phyloP scores from a whole-genome alignment of 306 rosid genomes.

The Mimosa bimucronata region DNA sequence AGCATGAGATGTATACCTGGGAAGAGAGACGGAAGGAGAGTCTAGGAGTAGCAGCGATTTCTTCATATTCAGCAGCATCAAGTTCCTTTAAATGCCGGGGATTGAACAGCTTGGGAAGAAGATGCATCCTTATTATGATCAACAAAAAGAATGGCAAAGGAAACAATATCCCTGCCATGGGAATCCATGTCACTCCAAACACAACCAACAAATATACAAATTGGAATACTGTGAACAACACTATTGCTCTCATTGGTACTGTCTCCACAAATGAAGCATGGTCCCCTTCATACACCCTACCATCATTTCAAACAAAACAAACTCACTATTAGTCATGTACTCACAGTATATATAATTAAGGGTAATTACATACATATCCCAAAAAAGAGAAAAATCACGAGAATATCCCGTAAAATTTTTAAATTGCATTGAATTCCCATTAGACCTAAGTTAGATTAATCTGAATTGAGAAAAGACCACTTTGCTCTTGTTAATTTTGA shows the following conservation, averaged over 20 bases:
- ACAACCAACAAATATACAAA: slow-evolving; percentile 53
- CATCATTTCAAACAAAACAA: background rate
- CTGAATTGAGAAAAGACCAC: too few species aligned
- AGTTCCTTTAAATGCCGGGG: slow-evolving; percentile 53
- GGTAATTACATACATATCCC: too few species aligned
- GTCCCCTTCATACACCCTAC: slow-evolving; percentile 6
- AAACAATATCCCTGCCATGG: slow-evolving; percentile 68
- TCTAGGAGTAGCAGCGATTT: slow-evolving; percentile 47
- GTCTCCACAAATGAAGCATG: slow-evolving; percentile 71
- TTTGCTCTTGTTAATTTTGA: too few species aligned
- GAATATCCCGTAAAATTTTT: too few species aligned
- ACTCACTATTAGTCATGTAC: background rate
- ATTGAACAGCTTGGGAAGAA: slow-evolving; percentile 59
- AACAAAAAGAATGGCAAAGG: slow-evolving; percentile 68
- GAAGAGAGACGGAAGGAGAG: slow-evolving; percentile 44
- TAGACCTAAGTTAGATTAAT: too few species aligned
- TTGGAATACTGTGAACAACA: slow-evolving; percentile 60
- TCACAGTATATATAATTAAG: too few species aligned
- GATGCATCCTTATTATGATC: slow-evolving; percentile 49
- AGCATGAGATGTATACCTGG: slow-evolving; percentile 40
- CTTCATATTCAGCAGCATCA: slow-evolving; percentile 71
- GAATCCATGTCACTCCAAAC: slow-evolving; percentile 52
- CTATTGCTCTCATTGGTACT: slow-evolving; percentile 56
- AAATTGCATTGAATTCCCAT: too few species aligned
- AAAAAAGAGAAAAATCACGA: too few species aligned